Percentiles rank a stretch among this genome's conserved stretches.
phyloP scores from a whole-genome alignment of 2,329 filamentous ascomycete species.

The Plectosphaerella cucumerina region DNA sequence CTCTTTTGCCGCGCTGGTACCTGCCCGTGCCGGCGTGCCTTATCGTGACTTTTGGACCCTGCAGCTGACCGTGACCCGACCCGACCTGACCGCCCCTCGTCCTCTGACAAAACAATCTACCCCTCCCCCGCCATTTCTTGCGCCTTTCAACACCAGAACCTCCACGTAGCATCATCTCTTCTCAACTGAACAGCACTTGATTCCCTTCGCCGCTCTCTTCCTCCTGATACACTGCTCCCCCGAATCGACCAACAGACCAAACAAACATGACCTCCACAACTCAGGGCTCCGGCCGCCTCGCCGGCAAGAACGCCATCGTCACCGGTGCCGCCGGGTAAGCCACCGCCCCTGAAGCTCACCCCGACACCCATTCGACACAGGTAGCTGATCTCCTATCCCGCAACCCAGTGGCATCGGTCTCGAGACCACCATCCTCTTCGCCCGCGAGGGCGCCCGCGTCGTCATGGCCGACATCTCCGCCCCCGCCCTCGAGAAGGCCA shows the following conservation, averaged over 20 bases:
- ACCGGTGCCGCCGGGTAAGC: constrained; percentile 83
- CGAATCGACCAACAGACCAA: not conserved
- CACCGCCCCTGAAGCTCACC: constrained; percentile 1
- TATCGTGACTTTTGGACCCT: not conserved
- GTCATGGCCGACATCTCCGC: constrained; percentile 82
- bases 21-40: not conserved
- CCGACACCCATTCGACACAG: not conserved
- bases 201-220: no score
- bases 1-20: not conserved
- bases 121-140: not conserved
- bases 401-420: constrained; percentile 81
- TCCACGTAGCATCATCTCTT: not conserved
- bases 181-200: no score
- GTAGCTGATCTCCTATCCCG: not conserved
- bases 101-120: not conserved
- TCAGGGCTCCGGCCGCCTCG: constrained; percentile 40
- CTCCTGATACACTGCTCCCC: no score
- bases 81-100: no score
- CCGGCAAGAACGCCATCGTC: constrained; percentile 64
- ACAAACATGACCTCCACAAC: constrained; percentile 23
- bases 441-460: constrained; percentile 80
- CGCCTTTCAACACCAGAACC: not conserved
- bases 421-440: constrained; percentile 86
- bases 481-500: constrained; percentile 71
- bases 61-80: not conserved